Conservation (phyloP, 331 rosid genomes). For the Rhamnella rubrinervis region DNA sequence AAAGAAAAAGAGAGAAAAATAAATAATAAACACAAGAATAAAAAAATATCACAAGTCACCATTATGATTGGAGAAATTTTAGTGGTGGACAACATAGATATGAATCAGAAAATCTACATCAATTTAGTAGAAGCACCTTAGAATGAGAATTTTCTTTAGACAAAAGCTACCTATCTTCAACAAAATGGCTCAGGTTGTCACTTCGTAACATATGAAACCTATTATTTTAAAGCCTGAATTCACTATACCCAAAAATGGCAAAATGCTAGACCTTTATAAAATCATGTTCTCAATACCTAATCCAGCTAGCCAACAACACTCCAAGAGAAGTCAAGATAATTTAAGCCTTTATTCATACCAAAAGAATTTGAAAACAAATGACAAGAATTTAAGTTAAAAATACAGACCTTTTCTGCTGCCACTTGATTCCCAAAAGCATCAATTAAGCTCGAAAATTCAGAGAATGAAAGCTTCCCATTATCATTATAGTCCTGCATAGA, state of each 20-base stretch:
- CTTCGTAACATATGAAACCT: neutral
- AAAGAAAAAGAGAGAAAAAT: neutral
- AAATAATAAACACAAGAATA: neutral
- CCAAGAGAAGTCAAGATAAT: neutral
- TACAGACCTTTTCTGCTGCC: slow-evolving; percentile 76
- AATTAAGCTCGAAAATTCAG: slow-evolving; percentile 78
- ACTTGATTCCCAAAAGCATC: slow-evolving; percentile 86
- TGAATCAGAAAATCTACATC: neutral
- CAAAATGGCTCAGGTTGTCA: neutral
- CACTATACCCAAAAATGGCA: neutral
- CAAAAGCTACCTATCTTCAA: slow-evolving; percentile 10
- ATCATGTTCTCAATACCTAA: neutral
- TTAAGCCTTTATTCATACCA: neutral
- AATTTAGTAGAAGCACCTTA: neutral
- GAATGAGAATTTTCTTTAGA: slow-evolving; percentile 14
- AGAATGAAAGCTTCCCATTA: slow-evolving; percentile 80
- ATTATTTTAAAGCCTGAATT: neutral
- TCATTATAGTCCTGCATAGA: slow-evolving; percentile 75
- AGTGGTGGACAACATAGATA: neutral
- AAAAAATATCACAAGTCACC: slow-evolving; percentile 9
- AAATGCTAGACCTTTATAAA: too few relatives aligned
- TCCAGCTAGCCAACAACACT: neutral
- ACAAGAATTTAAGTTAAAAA: neutral
- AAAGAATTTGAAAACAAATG: too few relatives aligned
- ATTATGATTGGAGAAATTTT: slow-evolving; percentile 13